Evolutionary conservation across 1,284 basidiomycete species (phyloP), one percentile per base, ranked within the genome.

Genomic region (Marasmius oreades): DNA sequence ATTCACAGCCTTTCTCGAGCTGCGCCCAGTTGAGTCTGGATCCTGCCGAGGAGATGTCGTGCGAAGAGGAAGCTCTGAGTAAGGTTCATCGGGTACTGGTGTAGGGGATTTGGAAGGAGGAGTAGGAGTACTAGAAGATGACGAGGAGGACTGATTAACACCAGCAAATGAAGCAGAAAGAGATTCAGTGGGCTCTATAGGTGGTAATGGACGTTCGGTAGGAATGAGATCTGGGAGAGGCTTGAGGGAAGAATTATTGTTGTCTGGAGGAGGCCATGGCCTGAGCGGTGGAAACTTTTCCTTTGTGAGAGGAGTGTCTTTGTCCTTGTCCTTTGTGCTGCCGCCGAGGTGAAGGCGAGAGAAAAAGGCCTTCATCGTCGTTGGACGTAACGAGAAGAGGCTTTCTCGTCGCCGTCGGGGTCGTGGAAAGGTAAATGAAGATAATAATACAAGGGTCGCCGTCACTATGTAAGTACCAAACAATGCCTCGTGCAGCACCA

Each of bases 361-460:
- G 70, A 91, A 80, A 64, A 90, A 86, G 52, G 88, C 89, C 78
- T 88, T 90, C 89, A 91, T 91, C 65, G 70, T 62, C 56, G 62
- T 58, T 47, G 55, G 59, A 62, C 58, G 62, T 61, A 65, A 55
- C 56, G 54, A 55, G 56, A 47, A 53, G 56, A 26, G 26, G 42
- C 16, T 31, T 37, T 14, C 34, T 39, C 24, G 36, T 36, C 37
- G 28, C 45, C 28, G 37, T 12, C 48, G 20, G 34, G 26, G 28
- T 24, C 18, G 48, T 20, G 48, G 28, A 51, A 36, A 24, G 20
- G 34, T 36, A 12, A 36, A n/a, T 31, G 28, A 20, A 16, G 47
- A 11, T 23, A 23, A 24, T 34, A 44, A 26, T 12, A 51, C 24
- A 37, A 45, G 16, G 33, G 44, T 20, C 46, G 8, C 26, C 18